Percentiles rank a stretch among this genome's conserved stretches.
Conservation (phyloP, 768 basidiomycete genomes). For the Trametopsis cervina region DNA sequence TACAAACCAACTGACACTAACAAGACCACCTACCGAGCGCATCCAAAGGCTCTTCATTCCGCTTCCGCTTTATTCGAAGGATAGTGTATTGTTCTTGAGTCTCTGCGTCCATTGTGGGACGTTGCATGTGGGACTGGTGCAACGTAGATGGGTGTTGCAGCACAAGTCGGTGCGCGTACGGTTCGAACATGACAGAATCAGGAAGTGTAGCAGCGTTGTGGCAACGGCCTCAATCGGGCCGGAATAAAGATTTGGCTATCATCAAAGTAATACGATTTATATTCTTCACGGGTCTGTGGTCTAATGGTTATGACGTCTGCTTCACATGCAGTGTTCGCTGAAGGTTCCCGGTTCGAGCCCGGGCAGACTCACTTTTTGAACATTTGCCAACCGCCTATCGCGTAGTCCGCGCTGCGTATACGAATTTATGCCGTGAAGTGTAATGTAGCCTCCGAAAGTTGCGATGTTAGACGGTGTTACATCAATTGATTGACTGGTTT, state of each 20-base stretch:
- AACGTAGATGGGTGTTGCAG: not conserved
- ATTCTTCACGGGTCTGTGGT: conserved; percentile 3
- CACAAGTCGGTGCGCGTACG: not conserved
- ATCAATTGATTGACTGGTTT: no score
- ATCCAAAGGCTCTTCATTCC: conserved; percentile 77
- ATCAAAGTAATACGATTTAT: not conserved
- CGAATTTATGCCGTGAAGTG: no score
- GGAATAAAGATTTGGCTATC: not conserved
- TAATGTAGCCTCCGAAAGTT: no score
- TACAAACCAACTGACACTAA: no score
- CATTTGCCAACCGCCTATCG: no score
- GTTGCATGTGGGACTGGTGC: not conserved
- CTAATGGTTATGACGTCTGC: conserved; percentile 7
- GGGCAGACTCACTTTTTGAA: not conserved
- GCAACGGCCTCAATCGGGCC: not conserved
- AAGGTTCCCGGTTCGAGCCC: conserved; percentile 5
- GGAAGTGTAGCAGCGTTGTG: not conserved
- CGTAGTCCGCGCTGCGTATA: no score
- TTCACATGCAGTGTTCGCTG: conserved; percentile 2
- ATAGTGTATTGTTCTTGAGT: conserved; percentile 51
- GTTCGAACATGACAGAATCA: not conserved
- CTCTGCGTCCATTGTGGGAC: not conserved
- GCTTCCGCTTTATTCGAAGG: conserved; percentile 75
- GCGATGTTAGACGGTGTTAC: no score
- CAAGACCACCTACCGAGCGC: conserved; percentile 51